These are phyloP conservation scores for Phytophthora palmivora DNA, from an alignment of 352 stramenopile species.

Conservation along the genomic window DNA sequence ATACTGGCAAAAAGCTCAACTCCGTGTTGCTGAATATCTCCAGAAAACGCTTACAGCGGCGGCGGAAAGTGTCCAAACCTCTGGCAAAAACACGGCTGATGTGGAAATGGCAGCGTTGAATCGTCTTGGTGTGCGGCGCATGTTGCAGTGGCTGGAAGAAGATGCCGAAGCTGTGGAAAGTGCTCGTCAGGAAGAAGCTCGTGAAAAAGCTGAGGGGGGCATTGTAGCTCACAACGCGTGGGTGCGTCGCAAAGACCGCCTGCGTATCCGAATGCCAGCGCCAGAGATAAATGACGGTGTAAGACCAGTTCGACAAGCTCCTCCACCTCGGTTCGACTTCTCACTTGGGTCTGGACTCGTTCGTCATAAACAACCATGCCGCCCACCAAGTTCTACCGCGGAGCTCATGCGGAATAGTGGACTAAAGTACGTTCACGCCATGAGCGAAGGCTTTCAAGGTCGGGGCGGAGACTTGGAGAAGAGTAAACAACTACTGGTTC, in stretches of 20 bases:
- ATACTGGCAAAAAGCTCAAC: conserved; percentile 77
- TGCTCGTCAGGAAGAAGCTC: conserved; percentile 70
- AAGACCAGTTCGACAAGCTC: conserved; percentile 14
- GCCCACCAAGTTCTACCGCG: conserved; percentile 72
- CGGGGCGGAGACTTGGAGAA: conserved; percentile 86
- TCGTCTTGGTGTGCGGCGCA: conserved; percentile 67
- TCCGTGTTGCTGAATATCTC: conserved; percentile 77
- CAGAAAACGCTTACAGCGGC: conserved; percentile 59
- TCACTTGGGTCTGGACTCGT: conserved; percentile 65
- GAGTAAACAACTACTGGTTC: conserved; percentile 73
- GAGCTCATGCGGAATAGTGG: conserved; percentile 80
- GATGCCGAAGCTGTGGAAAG: conserved; percentile 74
- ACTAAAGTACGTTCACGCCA: conserved; percentile 86
- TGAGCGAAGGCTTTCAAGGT: conserved; percentile 87
- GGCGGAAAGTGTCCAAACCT: conserved; percentile 14
- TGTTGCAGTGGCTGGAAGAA: conserved; percentile 82
- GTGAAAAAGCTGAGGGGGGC: conserved; percentile 75
- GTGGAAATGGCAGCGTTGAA: conserved; percentile 73
- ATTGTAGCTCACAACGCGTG: conserved; percentile 80
- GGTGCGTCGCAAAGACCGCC: conserved; percentile 81
- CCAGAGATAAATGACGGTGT: conserved; percentile 11
- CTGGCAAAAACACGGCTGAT: conserved; percentile 31
- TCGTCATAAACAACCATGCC: conserved; percentile 52
- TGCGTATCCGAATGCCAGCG: conserved; percentile 75
- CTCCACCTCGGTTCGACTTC: conserved; percentile 75